Evolutionary conservation across 1,139 yeast genomes (phyloP), one percentile per base, ranked within the genome.

Genomic region (Tardiomyces digboiensis): DNA sequence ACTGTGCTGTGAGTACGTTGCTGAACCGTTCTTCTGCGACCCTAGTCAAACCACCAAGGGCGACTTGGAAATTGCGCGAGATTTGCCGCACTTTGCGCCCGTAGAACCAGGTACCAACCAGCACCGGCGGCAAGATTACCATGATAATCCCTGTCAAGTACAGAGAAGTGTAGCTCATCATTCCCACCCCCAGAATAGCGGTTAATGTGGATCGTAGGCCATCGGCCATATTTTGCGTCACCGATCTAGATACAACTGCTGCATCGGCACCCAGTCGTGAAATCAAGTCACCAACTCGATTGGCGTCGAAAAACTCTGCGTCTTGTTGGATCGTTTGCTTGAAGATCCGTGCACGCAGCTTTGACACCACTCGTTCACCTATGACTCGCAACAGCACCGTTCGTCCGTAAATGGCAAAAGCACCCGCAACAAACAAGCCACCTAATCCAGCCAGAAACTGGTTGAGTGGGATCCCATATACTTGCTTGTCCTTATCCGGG

Each of bases 281-380:
- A 41, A 91, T 87, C 58, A 91, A 71, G 60, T 91, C 98, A 38
- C 97, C 98, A 1, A 89, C 94, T 58, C 91, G 82, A 49, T 93
- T 89, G 18, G 84, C 80, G 59, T 91, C 97, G 59, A 85, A 91
- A 60, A 91, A 91, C 60, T 85, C 91, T 45, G 94, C 84, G 62
- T 91, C 97, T 58, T 88, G 96, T 21, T 81, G 75, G 50, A 89
- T 69, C 4, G 91, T 81, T 50, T 78, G 80, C 61, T 78, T 78
- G 65, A 87, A 86, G 38, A 89, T 75, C 42, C 78, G 71, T 2
- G 94, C 74, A 52, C 98, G 72, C 45, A 91, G 67, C 48, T 95
- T 71, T 5, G 95, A 86, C 5, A 89, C 95, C 33, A 91, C 67
- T 49, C 85, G 76, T 62, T 91, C 98, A 47, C 97, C 96, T 19